These are phyloP conservation scores for Backusella psychrophila DNA, from an alignment of 192 early-diverging fungal genomes.

Conservation along the genomic window DNA sequence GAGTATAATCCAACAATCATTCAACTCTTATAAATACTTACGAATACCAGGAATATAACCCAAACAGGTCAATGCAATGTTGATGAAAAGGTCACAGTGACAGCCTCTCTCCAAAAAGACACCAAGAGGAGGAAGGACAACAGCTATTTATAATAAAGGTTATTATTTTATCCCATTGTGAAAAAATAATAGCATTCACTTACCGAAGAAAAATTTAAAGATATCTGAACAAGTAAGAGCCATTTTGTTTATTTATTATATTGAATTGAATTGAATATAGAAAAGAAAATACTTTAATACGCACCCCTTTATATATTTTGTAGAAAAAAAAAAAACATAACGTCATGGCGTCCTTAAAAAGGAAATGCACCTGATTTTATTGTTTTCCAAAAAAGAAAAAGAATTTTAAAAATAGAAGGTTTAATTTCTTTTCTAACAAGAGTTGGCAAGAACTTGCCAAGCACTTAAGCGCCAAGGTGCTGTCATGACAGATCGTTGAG, in stretches of 20 bases:
- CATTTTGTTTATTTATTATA: background rate
- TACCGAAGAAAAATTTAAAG: slow-evolving; percentile 20
- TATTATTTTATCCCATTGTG: background rate
- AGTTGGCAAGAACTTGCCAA: slow-evolving; percentile 40
- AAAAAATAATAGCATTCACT: background rate
- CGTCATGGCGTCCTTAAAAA: background rate
- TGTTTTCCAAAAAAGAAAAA: background rate
- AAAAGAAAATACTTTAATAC: background rate
- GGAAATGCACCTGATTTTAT: background rate
- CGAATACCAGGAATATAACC: slow-evolving; percentile 60
- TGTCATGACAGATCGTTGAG: slow-evolving; percentile 42
- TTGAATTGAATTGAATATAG: background rate
- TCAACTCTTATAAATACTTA: background rate
- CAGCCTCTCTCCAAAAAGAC: slow-evolving; percentile 63
- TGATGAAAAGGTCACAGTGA: slow-evolving; percentile 52
- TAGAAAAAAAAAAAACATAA: background rate
- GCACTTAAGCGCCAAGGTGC: slow-evolving; percentile 45
- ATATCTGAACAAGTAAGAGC: slow-evolving; percentile 26
- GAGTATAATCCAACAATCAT: background rate
- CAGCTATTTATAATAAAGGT: background rate
- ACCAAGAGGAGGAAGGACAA: slow-evolving; percentile 58
- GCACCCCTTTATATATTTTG: background rate
- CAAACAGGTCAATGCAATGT: slow-evolving; percentile 61
- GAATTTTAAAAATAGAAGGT: background rate
- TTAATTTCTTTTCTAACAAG: background rate